phyloP scores from a whole-genome alignment of 768 basidiomycete genomes.

The Podaxis pistillaris region DNA sequence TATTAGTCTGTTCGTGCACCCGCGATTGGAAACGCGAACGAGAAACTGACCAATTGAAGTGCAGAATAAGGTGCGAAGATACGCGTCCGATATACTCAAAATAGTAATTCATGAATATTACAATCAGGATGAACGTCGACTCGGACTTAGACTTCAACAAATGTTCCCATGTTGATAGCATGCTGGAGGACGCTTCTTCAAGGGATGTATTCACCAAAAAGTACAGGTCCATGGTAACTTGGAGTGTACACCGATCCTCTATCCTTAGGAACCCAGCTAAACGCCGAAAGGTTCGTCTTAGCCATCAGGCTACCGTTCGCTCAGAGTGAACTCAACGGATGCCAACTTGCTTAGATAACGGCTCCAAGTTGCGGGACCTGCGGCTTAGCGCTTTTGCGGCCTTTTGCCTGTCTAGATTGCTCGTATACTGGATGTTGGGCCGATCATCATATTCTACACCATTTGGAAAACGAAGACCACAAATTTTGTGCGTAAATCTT shows the following conservation, averaged over 20 bases:
- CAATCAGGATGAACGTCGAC: constrained; percentile 5
- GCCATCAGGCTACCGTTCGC: background rate
- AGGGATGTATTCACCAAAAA: constrained; percentile 32
- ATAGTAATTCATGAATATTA: background rate
- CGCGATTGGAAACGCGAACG: background rate
- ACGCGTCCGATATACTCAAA: background rate
- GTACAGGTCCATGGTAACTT: constrained; percentile 53
- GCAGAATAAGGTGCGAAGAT: background rate
- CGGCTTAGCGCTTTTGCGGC: constrained; percentile 50
- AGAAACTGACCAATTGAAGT: background rate
- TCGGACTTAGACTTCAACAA: background rate
- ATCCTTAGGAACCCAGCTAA: constrained; percentile 51
- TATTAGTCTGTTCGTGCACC: no score
- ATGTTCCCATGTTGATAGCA: background rate
- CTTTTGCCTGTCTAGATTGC: constrained; percentile 76
- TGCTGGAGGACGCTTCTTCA: background rate
- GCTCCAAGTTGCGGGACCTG: constrained; percentile 68
- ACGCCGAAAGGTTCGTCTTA: constrained; percentile 56
- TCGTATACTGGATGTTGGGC: constrained; percentile 70
- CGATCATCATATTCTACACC: constrained; percentile 52
- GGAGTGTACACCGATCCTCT: constrained; percentile 50
- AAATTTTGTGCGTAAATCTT: constrained; percentile 55
- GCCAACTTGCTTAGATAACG: constrained; percentile 31
- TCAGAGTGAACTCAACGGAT: background rate
- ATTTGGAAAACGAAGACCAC: constrained; percentile 59